phyloP scores from a whole-genome alignment of 2,329 filamentous ascomycete species.

The Rhytidhysteron rufulum region DNA sequence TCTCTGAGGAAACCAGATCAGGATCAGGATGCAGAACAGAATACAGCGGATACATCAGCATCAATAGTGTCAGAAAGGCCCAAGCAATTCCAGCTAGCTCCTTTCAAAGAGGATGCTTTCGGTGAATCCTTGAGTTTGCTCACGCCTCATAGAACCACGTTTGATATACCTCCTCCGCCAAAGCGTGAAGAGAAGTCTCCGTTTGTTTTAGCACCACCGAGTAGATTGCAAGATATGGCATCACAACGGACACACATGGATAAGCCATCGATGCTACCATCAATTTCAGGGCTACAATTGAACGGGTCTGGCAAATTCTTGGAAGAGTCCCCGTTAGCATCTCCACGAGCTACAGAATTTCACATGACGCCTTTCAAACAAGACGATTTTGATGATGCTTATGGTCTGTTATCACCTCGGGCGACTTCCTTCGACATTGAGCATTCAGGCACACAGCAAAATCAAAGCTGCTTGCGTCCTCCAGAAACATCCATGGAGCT shows the following conservation, averaged over 20 bases:
- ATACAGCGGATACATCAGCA: constrained; percentile 18
- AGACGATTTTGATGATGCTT: constrained; percentile 24
- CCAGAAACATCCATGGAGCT: constrained; percentile 9
- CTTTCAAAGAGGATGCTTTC: constrained; percentile 5
- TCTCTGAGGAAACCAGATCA: constrained; percentile 21
- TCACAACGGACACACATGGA: background rate
- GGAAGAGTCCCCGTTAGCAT: no score
- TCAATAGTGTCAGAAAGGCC: constrained; percentile 22
- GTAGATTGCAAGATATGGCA: no score
- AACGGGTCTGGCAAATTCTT: no score
- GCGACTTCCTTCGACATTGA: background rate
- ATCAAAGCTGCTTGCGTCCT: background rate
- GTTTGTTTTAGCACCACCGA: no score
- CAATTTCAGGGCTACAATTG: no score
- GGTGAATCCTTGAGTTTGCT: constrained; percentile 17
- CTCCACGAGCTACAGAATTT: constrained; percentile 27
- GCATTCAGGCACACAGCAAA: background rate
- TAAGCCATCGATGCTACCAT: no score
- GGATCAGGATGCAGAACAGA: constrained; percentile 2
- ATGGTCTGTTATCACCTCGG: constrained; percentile 33
- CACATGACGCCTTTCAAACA: constrained; percentile 12
- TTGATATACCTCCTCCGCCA: background rate
- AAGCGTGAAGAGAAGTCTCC: no score
- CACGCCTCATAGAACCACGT: constrained; percentile 13
- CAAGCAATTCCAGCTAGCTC: constrained; percentile 17